Conservation (phyloP, 768 basidiomycete species). For the Pluteus cervinus region DNA sequence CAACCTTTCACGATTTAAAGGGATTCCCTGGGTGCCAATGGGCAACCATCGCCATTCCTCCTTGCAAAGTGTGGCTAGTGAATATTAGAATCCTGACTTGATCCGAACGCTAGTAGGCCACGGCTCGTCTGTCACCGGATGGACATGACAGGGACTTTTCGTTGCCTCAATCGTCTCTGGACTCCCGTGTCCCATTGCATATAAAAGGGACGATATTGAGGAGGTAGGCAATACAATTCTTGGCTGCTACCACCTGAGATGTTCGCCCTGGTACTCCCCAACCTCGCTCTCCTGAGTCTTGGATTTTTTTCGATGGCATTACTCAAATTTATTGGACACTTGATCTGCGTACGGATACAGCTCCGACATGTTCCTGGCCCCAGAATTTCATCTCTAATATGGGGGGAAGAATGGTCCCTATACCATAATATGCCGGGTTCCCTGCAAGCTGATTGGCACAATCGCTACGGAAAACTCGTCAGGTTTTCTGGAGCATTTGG, state of each 20-base stretch:
- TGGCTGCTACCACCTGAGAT: constrained; percentile 14
- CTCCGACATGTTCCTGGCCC: constrained; percentile 51
- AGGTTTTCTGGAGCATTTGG: constrained; percentile 53
- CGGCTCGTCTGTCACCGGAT: too few relatives aligned
- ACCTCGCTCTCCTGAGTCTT: constrained; percentile 17
- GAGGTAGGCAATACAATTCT: too few relatives aligned
- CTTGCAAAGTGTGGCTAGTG: too few relatives aligned
- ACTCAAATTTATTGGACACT: constrained; percentile 25
- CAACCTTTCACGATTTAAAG: too few relatives aligned
- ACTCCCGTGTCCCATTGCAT: too few relatives aligned
- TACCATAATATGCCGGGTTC: constrained; percentile 48
- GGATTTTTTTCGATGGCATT: constrained; percentile 24
- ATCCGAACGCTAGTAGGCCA: too few relatives aligned
- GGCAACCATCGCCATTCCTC: too few relatives aligned
- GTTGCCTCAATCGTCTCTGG: too few relatives aligned
- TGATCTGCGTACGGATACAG: constrained; percentile 22
- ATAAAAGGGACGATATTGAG: too few relatives aligned
- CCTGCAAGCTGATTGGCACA: constrained; percentile 48
- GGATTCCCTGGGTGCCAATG: too few relatives aligned
- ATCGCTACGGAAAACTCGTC: constrained; percentile 46
- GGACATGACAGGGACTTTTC: too few relatives aligned
- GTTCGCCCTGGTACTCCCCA: constrained; percentile 19
- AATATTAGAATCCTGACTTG: too few relatives aligned
- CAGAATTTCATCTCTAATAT: constrained; percentile 38
- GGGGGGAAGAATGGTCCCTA: constrained; percentile 59